Base-by-base conservation (phyloP, 768 basidiomycete genomes). In the Pholiota molesta region DNA sequence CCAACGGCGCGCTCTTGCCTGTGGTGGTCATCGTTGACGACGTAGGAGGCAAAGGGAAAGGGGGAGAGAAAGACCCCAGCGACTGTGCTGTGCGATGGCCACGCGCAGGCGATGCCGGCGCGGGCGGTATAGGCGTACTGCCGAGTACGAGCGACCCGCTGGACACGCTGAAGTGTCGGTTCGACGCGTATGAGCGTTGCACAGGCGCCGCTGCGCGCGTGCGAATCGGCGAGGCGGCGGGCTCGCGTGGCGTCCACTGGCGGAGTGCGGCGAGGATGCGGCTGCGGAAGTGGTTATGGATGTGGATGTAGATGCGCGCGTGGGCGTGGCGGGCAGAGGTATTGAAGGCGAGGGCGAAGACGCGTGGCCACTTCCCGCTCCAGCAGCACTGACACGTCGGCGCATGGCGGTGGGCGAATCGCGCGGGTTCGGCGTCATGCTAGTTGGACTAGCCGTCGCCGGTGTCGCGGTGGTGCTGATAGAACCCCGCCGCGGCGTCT, bases 111-210 rank as follows among this genome's bases (percentile, higher is more conserved):
- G 42, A 44, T n/a, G 42, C 42, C 1, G 42, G 42, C 6, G 19
- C 42, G 8, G 42, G 42, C 6, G n/a, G 42, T 21, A 44, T 21
- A n/a, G 42, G 42, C 1, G 42, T 44, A 2, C 47, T 37, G 13
- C 51, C 58, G 26, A 44, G 73, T 13, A 72, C 62, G 40, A 90
- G 74, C 0, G 88, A 89, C 0, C 83, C 76, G 5, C 84, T 77
- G n/a, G 88, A 89, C 23, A 83, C 76, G 69, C 85, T 90, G 67
- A 81, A 77, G 67, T 84, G 82, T 14, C 82, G 80, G 68, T 81
- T 85, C 59, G 86, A 83, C 23, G 78, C 72, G 71, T 85, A 84
- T 28, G 79, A 69, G 65, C 78, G 75, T 63, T 82, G 85, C 14
- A 74, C 75, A 33, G 85, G 84, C 8, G 83, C 82, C 39, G 75